A percentile compares a stretch with the other conserved stretches of the same genome.
These are phyloP conservation scores for Aspergillus cavernicola DNA, from an alignment of 495 filamentous ascomycete species.

Conservation along the genomic window DNA sequence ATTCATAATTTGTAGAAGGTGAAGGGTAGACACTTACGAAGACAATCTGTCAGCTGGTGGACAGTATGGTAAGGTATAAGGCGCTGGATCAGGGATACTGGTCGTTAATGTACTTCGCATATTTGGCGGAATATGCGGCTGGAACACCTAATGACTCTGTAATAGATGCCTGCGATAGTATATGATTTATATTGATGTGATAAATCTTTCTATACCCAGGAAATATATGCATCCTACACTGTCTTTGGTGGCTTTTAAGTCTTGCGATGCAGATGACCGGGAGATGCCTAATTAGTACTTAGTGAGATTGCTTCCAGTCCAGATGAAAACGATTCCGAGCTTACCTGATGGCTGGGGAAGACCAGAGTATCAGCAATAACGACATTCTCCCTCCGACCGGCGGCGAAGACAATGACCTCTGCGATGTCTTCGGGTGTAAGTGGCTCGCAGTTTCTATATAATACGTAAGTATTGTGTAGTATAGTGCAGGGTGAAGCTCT, in stretches of 20 bases:
- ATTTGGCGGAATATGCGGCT: too few relatives aligned
- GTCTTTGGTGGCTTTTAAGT: not conserved
- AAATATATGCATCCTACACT: not conserved
- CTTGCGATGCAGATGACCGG: slow-evolving; percentile 2
- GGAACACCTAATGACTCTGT: too few relatives aligned
- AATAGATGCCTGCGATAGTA: too few relatives aligned
- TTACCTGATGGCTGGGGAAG: slow-evolving; percentile 88
- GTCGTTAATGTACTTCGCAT: too few relatives aligned
- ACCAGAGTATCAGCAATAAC: slow-evolving; percentile 89
- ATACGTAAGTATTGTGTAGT: slow-evolving; percentile 2
- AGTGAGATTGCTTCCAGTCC: too few relatives aligned
- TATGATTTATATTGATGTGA: too few relatives aligned
- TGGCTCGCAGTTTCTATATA: slow-evolving; percentile 72
- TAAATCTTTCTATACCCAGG: not conserved
- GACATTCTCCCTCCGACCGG: slow-evolving; percentile 86
- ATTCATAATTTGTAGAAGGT: too few relatives aligned
- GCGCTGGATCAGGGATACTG: too few relatives aligned
- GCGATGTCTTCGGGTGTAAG: slow-evolving; percentile 93
- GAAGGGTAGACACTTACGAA: too few relatives aligned
- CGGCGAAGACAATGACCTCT: slow-evolving; percentile 89
- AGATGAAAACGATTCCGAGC: too few relatives aligned
- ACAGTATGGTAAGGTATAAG: too few relatives aligned
- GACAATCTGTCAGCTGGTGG: too few relatives aligned
- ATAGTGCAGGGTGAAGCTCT: slow-evolving; percentile 14
- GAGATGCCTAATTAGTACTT: slow-evolving; percentile 7